phyloP scores from a whole-genome alignment of 768 basidiomycete species.

The Gymnopilus junonius region DNA sequence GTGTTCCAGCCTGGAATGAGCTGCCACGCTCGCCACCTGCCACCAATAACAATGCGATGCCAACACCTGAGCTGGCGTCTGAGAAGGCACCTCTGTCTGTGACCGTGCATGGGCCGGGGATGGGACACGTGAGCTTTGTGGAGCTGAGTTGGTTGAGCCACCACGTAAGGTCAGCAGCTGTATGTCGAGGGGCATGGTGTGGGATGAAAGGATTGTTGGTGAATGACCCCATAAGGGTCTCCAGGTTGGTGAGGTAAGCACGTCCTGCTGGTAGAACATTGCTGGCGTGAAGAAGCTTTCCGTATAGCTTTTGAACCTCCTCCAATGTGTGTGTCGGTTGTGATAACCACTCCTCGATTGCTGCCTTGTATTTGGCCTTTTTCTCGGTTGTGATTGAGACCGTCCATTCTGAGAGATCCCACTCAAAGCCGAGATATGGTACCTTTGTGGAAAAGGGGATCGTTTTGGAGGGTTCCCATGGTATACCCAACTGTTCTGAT shows the following conservation, averaged over 20 bases:
- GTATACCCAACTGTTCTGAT: conserved; percentile 31
- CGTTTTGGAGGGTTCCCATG: conserved; percentile 28
- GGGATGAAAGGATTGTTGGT: conserved; percentile 35
- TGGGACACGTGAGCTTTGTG: conserved; percentile 14
- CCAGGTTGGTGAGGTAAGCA: conserved; percentile 45
- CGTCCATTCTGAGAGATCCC: conserved; percentile 23
- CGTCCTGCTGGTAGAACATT: conserved; percentile 32
- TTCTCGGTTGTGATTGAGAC: conserved; percentile 22
- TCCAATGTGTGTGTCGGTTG: conserved; percentile 29
- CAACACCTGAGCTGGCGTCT: conserved; percentile 40
- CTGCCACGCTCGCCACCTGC: conserved; percentile 38
- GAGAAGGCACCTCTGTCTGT: conserved; percentile 39
- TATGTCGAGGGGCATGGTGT: conserved; percentile 7
- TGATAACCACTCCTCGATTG: conserved; percentile 31
- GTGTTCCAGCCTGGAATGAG: too few species aligned
- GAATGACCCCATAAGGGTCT: conserved; percentile 36
- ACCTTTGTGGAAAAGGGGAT: conserved; percentile 15
- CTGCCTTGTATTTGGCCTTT: conserved; percentile 24
- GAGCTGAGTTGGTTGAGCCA: background rate
- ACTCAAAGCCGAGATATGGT: conserved; percentile 29
- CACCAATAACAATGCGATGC: conserved; percentile 36
- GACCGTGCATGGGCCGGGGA: conserved; percentile 31
- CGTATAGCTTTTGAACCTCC: conserved; percentile 40
- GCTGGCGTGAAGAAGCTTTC: conserved; percentile 42
- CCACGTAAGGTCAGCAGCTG: background rate